phyloP scores from a whole-genome alignment of 192 early-diverging fungal genomes.

The Obelidium mucronatum region DNA sequence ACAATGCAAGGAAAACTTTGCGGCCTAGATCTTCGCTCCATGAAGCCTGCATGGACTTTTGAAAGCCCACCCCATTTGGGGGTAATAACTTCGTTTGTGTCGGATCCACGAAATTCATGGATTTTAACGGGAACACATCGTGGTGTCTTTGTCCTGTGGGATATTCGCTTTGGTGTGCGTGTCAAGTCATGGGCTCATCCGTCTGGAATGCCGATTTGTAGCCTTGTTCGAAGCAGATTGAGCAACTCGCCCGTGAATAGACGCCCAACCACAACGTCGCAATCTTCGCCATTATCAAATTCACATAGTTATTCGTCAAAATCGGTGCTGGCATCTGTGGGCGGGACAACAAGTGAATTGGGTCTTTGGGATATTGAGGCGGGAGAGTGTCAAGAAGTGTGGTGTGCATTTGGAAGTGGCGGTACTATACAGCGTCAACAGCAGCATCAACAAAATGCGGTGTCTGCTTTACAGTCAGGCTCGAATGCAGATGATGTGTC shows the following conservation, averaged over 20 bases:
- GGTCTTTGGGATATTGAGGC: slow-evolving; percentile 84
- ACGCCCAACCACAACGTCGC: not conserved
- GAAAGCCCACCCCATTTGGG: slow-evolving; percentile 55
- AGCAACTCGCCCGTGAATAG: not conserved
- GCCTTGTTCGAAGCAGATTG: slow-evolving; percentile 10
- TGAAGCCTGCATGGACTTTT: slow-evolving; percentile 71
- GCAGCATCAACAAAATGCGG: too few species aligned
- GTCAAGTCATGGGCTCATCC: slow-evolving; percentile 82
- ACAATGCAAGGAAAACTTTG: slow-evolving; percentile 75
- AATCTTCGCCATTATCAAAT: slow-evolving; percentile 1
- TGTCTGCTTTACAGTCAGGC: not conserved
- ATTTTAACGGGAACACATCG: slow-evolving; percentile 75
- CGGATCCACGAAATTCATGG: slow-evolving; percentile 70
- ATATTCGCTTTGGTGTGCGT: slow-evolving; percentile 76
- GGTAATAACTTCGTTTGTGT: slow-evolving; percentile 71
- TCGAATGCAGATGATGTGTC: not conserved
- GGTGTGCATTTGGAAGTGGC: slow-evolving; percentile 56
- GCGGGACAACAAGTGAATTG: slow-evolving; percentile 70
- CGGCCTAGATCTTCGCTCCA: slow-evolving; percentile 76
- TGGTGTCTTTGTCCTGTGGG: slow-evolving; percentile 80
- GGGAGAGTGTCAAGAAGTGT: slow-evolving; percentile 74
- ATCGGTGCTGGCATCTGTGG: slow-evolving; percentile 69
- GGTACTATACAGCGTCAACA: too few species aligned
- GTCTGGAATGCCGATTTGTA: slow-evolving; percentile 65
- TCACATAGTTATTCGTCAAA: slow-evolving; percentile 23